A percentile compares a stretch with the other conserved stretches of the same genome.
These are phyloP conservation scores for Phytophthora melonis DNA, from an alignment of 352 stramenopile species.

Conservation along the genomic window DNA sequence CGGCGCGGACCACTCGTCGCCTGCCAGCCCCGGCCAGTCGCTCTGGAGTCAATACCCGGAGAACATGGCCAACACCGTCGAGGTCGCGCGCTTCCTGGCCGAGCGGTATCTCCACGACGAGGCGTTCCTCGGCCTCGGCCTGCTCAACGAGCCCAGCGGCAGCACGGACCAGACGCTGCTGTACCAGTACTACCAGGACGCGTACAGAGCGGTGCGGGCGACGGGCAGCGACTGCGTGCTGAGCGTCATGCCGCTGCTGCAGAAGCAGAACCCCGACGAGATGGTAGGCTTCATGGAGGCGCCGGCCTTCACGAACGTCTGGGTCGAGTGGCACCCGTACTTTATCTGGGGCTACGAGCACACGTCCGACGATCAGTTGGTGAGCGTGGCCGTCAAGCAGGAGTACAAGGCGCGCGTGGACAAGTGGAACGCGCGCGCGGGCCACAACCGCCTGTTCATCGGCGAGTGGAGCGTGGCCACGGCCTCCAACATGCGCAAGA, in stretches of 20 bases:
- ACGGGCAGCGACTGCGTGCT: constrained; percentile 75
- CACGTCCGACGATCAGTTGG: constrained; percentile 53
- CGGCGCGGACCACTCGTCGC: constrained; percentile 49
- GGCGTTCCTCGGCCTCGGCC: constrained; percentile 75
- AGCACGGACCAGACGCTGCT: constrained; percentile 57
- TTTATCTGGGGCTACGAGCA: constrained; percentile 85
- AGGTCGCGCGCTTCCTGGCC: constrained; percentile 63
- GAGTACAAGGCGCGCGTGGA: constrained; percentile 40
- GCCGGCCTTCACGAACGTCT: constrained; percentile 73
- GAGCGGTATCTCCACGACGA: constrained; percentile 68
- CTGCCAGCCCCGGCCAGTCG: constrained; percentile 48
- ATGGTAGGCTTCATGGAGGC: constrained; percentile 68
- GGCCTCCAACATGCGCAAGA: constrained; percentile 54
- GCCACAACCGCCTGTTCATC: constrained; percentile 60
- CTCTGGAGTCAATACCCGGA: constrained; percentile 67
- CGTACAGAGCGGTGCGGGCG: constrained; percentile 65
- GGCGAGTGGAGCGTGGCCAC: constrained; percentile 69
- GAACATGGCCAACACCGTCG: constrained; percentile 69
- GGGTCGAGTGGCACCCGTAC: constrained; percentile 86
- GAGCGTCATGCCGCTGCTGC: constrained; percentile 65
- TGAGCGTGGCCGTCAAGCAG: constrained; percentile 46
- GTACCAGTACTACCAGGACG: constrained; percentile 81
- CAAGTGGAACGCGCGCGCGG: constrained; percentile 44
- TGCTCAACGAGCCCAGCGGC: constrained; percentile 76
- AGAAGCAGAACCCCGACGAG: constrained; percentile 62